Evolutionary conservation across 345 rosid species (phyloP).

Genomic region (Trapa incisa): DNA sequence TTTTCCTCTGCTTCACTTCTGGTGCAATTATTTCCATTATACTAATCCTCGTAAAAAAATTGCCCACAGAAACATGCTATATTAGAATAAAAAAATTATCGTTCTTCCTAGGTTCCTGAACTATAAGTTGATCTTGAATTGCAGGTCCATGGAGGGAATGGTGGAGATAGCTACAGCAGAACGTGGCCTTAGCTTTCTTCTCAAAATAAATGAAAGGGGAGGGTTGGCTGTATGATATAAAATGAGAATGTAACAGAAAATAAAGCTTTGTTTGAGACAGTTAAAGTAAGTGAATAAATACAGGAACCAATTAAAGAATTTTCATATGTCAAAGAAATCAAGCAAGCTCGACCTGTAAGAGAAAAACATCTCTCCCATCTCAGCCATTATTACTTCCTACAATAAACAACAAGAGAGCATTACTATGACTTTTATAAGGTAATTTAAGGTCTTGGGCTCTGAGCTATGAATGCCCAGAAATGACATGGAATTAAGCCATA

Average conservation of each 20-base stretch:
- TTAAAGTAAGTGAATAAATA: slow-evolving; percentile 51
- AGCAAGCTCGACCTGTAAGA: slow-evolving; percentile 56
- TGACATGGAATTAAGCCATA: background rate
- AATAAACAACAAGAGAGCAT: background rate
- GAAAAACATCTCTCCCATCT: slow-evolving; percentile 19
- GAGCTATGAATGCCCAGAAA: no score
- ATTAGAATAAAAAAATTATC: no score
- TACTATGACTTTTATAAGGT: background rate
- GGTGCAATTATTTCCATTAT: background rate
- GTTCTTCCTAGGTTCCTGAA: no score
- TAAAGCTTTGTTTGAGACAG: slow-evolving; percentile 31
- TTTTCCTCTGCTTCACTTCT: background rate
- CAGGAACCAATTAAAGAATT: slow-evolving; percentile 7
- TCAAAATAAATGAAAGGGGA: slow-evolving; percentile 4
- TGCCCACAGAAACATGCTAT: no score
- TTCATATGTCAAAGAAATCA: slow-evolving; percentile 11
- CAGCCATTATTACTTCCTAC: background rate
- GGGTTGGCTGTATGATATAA: slow-evolving; percentile 7
- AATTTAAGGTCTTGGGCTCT: no score
- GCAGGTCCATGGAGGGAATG: slow-evolving; percentile 2
- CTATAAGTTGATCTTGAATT: no score
- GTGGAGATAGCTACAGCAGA: background rate
- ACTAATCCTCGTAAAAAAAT: background rate
- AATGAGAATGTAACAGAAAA: slow-evolving; percentile 42
- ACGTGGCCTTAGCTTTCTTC: background rate